A percentile compares a stretch with the other conserved stretches of the same genome.
Evolutionary conservation across 768 basidiomycete species (phyloP).

Genomic region (Suillus fuscotomentosus): DNA sequence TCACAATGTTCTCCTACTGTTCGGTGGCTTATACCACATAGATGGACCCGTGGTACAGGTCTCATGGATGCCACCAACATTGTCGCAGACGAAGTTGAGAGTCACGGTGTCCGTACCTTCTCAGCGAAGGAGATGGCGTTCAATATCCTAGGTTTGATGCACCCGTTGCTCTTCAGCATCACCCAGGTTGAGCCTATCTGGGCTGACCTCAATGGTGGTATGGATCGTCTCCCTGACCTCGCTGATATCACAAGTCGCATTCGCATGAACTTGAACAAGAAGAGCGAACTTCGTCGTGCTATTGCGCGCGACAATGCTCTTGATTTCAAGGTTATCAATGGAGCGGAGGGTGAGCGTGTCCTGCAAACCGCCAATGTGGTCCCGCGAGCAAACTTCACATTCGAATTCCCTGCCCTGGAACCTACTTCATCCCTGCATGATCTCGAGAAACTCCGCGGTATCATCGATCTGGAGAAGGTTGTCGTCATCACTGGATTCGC

Average conservation of each 20-base stretch:
- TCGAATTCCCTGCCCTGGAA: slow-evolving; percentile 90
- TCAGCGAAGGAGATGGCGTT: slow-evolving; percentile 99
- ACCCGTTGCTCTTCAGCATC: slow-evolving; percentile 97
- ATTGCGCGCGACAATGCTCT: slow-evolving; percentile 91
- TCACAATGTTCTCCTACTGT: slow-evolving; percentile 1
- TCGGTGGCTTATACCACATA: slow-evolving; percentile 26
- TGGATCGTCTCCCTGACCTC: slow-evolving; percentile 95
- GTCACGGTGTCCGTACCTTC: slow-evolving; percentile 93
- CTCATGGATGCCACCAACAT: slow-evolving; percentile 95
- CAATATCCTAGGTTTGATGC: slow-evolving; percentile 99
- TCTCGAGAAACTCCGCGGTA: slow-evolving; percentile 75
- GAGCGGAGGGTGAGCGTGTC: slow-evolving; percentile 88
- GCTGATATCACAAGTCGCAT: slow-evolving; percentile 90
- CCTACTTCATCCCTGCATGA: slow-evolving; percentile 65
- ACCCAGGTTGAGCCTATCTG: slow-evolving; percentile 99
- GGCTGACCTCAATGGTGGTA: slow-evolving; percentile 98
- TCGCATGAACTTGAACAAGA: slow-evolving; percentile 75
- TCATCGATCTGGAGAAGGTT: slow-evolving; percentile 95
- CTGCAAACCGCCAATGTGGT: slow-evolving; percentile 90
- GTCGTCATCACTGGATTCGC: slow-evolving; percentile 95
- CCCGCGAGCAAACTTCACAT: slow-evolving; percentile 97
- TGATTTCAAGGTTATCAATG: slow-evolving; percentile 92
- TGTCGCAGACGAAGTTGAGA: slow-evolving; percentile 91
- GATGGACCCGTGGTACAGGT: slow-evolving; percentile 98
- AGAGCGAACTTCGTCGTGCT: slow-evolving; percentile 90